Conservation (phyloP, 1,284 basidiomycete species). For the Austroboletus olivaceoglutinosus region DNA sequence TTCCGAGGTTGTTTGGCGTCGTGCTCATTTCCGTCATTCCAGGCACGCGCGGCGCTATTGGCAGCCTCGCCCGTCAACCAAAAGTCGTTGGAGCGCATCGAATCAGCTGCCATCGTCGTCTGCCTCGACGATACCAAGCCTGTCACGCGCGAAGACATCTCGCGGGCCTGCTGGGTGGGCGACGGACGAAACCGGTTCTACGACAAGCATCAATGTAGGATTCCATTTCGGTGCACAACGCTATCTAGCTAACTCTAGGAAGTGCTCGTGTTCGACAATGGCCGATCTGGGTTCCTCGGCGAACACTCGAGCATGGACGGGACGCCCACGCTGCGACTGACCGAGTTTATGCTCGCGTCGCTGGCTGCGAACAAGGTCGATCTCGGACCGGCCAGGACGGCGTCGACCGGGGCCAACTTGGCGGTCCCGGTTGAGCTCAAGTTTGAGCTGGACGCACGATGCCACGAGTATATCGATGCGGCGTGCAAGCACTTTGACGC, state of each 20-base stretch:
- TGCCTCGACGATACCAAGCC: conserved; percentile 82
- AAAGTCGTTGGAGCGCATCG: conserved; percentile 75
- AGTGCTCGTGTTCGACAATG: conserved; percentile 93
- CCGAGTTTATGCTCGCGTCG: conserved; percentile 88
- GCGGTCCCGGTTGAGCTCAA: conserved; percentile 64
- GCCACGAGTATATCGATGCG: conserved; percentile 52
- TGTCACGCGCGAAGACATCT: conserved; percentile 78
- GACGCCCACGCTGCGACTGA: conserved; percentile 91
- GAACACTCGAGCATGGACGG: conserved; percentile 96
- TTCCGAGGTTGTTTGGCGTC: neutral
- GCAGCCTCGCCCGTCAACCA: conserved; percentile 66
- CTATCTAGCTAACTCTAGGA: conserved; percentile 2
- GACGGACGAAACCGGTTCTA: conserved; percentile 93
- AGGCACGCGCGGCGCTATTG: conserved; percentile 69
- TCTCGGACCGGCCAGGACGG: conserved; percentile 49
- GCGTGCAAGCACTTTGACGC: conserved; percentile 72
- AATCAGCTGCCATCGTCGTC: conserved; percentile 87
- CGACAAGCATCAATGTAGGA: conserved; percentile 93
- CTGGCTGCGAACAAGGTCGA: conserved; percentile 80
- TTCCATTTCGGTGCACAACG: neutral
- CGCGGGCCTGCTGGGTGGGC: conserved; percentile 89
- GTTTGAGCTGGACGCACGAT: conserved; percentile 67
- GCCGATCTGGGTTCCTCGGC: conserved; percentile 88
- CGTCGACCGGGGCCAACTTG: conserved; percentile 46
- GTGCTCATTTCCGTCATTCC: neutral